Conservation (phyloP, 345 rosid species). For the Tarenaya hassleriana region DNA sequence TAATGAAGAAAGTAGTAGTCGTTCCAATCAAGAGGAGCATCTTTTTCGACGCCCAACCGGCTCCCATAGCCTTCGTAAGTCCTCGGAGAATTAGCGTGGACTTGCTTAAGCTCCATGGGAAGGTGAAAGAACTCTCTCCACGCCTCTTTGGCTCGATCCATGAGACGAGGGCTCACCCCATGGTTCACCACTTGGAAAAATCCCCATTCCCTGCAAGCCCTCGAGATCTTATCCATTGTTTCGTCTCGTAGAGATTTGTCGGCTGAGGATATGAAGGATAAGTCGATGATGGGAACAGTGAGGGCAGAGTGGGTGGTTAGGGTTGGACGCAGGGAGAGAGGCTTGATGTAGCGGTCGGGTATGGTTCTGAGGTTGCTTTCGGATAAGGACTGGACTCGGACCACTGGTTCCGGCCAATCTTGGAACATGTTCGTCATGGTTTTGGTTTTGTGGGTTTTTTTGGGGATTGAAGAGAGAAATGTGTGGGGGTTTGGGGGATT, state of each 20-base stretch:
- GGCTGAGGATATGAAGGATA: conserved; percentile 28
- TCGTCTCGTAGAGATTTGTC: conserved; percentile 19
- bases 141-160: conserved; percentile 50
- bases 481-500: too few relatives aligned
- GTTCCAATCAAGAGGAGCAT: conserved; percentile 89
- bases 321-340: conserved; percentile 50
- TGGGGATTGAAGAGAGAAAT: too few relatives aligned
- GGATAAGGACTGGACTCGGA: conserved; percentile 86
- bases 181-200: conserved; percentile 87
- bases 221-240: conserved; percentile 29
- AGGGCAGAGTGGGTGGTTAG: conserved; percentile 10
- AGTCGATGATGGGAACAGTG: conserved; percentile 69
- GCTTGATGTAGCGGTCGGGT: conserved; percentile 77
- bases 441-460: neutral
- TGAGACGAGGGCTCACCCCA: conserved; percentile 50
- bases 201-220: conserved; percentile 73
- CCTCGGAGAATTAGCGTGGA: conserved; percentile 59
- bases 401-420: conserved; percentile 94
- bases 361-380: conserved; percentile 40
- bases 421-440: conserved; percentile 40
- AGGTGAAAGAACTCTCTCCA: conserved; percentile 75
- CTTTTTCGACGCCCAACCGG: conserved; percentile 75
- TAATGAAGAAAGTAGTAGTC: conserved; percentile 83
- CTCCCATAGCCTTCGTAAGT: conserved; percentile 96
- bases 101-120: conserved; percentile 68